Evolutionary conservation across 306 rosid genomes (phyloP).

Genomic region (Coriaria nepalensis): DNA sequence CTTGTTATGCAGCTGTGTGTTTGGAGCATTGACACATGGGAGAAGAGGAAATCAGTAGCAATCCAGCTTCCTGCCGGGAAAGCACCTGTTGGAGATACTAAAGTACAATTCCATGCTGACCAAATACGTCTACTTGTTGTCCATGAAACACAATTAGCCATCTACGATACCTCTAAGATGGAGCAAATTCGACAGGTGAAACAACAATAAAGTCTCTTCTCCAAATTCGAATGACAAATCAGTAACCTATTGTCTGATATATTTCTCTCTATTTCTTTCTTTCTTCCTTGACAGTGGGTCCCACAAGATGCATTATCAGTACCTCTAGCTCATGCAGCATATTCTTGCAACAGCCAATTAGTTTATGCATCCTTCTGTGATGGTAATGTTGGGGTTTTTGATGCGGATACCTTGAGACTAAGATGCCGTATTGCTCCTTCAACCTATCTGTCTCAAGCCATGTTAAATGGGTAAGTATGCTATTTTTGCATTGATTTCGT

Average conservation of each 20-base stretch:
- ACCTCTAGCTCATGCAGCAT: conserved; percentile 58
- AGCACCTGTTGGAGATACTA: conserved; percentile 60
- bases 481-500: background rate
- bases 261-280: background rate
- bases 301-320: conserved; percentile 66
- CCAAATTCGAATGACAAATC: no score
- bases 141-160: conserved; percentile 74
- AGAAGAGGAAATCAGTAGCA: conserved; percentile 63
- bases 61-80: conserved; percentile 58
- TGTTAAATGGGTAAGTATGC: conserved; percentile 45
- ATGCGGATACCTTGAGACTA: conserved; percentile 58
- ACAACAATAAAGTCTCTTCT: no score
- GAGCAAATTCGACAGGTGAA: conserved; percentile 70
- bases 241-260: no score
- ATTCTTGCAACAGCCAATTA: conserved; percentile 63
- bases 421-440: conserved; percentile 77
- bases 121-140: conserved; percentile 62
- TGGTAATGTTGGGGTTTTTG: conserved; percentile 71
- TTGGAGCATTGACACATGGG: conserved; percentile 93
- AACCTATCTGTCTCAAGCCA: conserved; percentile 39
- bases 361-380: conserved; percentile 56
- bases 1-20: conserved; percentile 51
- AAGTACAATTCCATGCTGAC: conserved; percentile 68
- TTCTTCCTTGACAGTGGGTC: conserved; percentile 56
- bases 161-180: conserved; percentile 84